A percentile compares a stretch with the other conserved stretches of the same genome.
These are phyloP conservation scores for Chrysanthemum makinoi DNA, from an alignment of 129 eudicot species.

Conservation along the genomic window DNA sequence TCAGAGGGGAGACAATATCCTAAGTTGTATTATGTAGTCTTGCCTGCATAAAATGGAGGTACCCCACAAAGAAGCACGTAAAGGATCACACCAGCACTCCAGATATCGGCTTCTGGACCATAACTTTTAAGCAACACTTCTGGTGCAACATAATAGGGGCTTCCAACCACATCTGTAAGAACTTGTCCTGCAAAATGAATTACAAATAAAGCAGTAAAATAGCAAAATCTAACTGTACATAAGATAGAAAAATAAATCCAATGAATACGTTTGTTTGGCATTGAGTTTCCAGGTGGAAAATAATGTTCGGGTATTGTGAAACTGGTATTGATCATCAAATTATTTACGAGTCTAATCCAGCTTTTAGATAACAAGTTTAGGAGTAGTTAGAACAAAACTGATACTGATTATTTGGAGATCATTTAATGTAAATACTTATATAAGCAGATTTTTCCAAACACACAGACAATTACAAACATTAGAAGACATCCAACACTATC, in stretches of 20 bases:
- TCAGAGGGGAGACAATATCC: not conserved
- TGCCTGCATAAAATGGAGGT: slow-evolving; percentile 87
- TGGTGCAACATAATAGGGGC: slow-evolving; percentile 85
- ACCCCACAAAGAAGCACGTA: slow-evolving; percentile 71
- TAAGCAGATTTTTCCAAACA: not conserved
- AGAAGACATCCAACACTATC: not conserved
- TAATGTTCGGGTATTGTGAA: not conserved
- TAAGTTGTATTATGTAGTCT: slow-evolving; percentile 11
- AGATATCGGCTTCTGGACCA: slow-evolving; percentile 74
- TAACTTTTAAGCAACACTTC: slow-evolving; percentile 71
- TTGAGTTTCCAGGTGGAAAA: not conserved
- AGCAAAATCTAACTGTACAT: not conserved
- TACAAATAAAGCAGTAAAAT: not conserved
- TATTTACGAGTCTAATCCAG: not conserved
- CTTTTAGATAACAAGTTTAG: not conserved
- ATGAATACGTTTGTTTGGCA: not conserved
- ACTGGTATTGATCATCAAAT: not conserved
- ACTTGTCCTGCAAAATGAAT: slow-evolving; percentile 40
- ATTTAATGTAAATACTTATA: not conserved
- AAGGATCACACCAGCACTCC: slow-evolving; percentile 84
- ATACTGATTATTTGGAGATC: not conserved
- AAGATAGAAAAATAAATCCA: not conserved
- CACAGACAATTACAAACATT: not conserved
- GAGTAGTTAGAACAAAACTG: not conserved
- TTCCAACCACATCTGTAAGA: slow-evolving; percentile 76